These are phyloP conservation scores for Thuja plicata DNA, from an alignment of 83 land plant species.

Conservation along the genomic window DNA sequence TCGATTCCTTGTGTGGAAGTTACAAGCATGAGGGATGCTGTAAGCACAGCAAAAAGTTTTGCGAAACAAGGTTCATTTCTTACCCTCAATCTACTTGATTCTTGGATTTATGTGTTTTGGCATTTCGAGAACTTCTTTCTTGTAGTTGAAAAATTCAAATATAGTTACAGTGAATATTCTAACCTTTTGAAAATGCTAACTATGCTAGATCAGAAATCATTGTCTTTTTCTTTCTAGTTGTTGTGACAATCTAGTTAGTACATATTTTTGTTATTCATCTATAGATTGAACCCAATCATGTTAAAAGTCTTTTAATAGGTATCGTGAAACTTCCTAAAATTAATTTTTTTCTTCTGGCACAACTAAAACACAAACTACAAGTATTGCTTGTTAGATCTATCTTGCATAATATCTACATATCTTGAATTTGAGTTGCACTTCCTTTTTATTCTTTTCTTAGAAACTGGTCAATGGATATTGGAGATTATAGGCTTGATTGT, in stretches of 20 bases:
- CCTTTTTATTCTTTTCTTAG: neutral
- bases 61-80: slow-evolving; percentile 47
- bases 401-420: neutral
- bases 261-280: neutral
- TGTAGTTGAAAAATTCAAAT: neutral
- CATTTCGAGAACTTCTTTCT: neutral
- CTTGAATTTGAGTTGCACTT: neutral
- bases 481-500: neutral
- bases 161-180: neutral
- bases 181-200: neutral
- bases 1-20: slow-evolving; percentile 45
- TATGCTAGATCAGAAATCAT: neutral
- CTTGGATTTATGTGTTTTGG: neutral
- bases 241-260: neutral
- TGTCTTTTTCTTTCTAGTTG: neutral
- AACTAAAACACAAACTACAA: neutral
- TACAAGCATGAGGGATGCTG: slow-evolving; percentile 44
- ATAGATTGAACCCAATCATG: neutral
- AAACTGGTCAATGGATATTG: neutral
- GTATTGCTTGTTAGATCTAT: neutral
- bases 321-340: neutral
- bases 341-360: neutral
- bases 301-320: neutral
- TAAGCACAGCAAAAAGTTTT: slow-evolving; percentile 37
- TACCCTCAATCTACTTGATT: neutral